Conservation (phyloP, 768 basidiomycete species). For the Lepiota venenata region DNA sequence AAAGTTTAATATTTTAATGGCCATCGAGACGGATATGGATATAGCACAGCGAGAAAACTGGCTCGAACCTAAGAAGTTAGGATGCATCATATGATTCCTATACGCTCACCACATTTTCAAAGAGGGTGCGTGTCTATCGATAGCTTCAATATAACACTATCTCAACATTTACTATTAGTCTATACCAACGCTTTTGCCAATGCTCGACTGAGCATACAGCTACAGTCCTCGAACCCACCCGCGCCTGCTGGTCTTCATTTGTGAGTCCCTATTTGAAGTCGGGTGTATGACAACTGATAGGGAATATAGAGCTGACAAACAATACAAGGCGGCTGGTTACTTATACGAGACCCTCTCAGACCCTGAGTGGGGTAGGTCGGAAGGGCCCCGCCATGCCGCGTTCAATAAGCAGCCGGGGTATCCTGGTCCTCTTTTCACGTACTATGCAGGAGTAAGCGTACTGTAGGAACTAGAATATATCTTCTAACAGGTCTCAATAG, state of each 20-base stretch:
- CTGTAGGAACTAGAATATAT: too few relatives aligned
- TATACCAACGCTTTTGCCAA: slow-evolving; percentile 35
- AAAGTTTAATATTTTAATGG: too few relatives aligned
- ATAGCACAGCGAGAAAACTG: slow-evolving; percentile 13
- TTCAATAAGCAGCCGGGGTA: slow-evolving; percentile 12
- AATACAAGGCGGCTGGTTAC: slow-evolving; percentile 12
- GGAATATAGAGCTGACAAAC: slow-evolving; percentile 15
- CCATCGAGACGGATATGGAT: too few relatives aligned
- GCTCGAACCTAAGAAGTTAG: slow-evolving; percentile 27
- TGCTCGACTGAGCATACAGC: slow-evolving; percentile 35
- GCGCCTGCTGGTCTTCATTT: slow-evolving; percentile 21
- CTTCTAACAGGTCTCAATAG: neutral
- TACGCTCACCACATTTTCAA: slow-evolving; percentile 29
- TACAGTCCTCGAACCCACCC: slow-evolving; percentile 24
- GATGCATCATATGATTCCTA: slow-evolving; percentile 28
- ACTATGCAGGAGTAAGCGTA: slow-evolving; percentile 18
- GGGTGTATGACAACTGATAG: too few relatives aligned
- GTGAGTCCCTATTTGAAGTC: slow-evolving; percentile 8
- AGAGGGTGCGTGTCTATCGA: slow-evolving; percentile 28
- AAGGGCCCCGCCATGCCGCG: neutral
- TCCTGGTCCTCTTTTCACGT: slow-evolving; percentile 16
- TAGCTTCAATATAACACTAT: too few relatives aligned
- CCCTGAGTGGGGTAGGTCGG: slow-evolving; percentile 27
- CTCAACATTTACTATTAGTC: neutral
- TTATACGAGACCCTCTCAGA: slow-evolving; percentile 32